A percentile compares a stretch with the other conserved stretches of the same genome.
phyloP scores from a whole-genome alignment of 352 stramenopile genomes.

The Phytophthora pluvialis region DNA sequence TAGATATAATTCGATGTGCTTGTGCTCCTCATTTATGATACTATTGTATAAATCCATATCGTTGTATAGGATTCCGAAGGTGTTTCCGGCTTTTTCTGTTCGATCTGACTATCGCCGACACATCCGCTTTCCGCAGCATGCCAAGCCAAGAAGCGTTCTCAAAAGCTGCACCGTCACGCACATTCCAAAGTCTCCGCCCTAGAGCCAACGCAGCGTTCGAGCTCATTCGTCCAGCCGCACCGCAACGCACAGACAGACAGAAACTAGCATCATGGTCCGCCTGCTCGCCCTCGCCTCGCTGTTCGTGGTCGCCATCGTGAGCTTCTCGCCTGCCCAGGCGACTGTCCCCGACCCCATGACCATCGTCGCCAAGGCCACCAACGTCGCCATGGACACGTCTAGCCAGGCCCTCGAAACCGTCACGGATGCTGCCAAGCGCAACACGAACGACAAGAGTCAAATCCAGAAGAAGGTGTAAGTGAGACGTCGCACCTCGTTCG shows the following conservation, averaged over 20 bases:
- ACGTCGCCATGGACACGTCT: slow-evolving; percentile 30
- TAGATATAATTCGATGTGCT: neutral
- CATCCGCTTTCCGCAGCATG: slow-evolving; percentile 21
- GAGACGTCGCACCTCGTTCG: neutral
- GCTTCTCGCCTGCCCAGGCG: slow-evolving; percentile 8
- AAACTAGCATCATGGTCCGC: slow-evolving; percentile 23
- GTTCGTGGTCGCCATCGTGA: slow-evolving; percentile 26
- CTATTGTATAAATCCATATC: neutral
- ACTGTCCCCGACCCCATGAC: slow-evolving; percentile 29
- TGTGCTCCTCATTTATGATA: neutral
- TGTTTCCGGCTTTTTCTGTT: slow-evolving; percentile 15
- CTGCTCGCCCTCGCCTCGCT: slow-evolving; percentile 28
- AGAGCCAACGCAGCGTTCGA: slow-evolving; percentile 12
- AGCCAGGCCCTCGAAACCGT: slow-evolving; percentile 19
- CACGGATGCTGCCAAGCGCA: slow-evolving; percentile 18
- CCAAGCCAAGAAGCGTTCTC: neutral
- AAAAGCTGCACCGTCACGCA: neutral
- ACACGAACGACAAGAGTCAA: slow-evolving; percentile 24
- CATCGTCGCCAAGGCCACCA: slow-evolving; percentile 23
- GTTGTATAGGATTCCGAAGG: neutral
- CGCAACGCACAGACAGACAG: neutral
- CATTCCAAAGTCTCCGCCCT: slow-evolving; percentile 14
- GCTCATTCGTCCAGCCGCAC: slow-evolving; percentile 3
- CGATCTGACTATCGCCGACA: slow-evolving; percentile 25
- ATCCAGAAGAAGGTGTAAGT: slow-evolving; percentile 15